Percentiles rank a stretch among this genome's conserved stretches.
Conservation (phyloP, 2,329 filamentous ascomycete species). For the Neopestalotiopsis rosae region DNA sequence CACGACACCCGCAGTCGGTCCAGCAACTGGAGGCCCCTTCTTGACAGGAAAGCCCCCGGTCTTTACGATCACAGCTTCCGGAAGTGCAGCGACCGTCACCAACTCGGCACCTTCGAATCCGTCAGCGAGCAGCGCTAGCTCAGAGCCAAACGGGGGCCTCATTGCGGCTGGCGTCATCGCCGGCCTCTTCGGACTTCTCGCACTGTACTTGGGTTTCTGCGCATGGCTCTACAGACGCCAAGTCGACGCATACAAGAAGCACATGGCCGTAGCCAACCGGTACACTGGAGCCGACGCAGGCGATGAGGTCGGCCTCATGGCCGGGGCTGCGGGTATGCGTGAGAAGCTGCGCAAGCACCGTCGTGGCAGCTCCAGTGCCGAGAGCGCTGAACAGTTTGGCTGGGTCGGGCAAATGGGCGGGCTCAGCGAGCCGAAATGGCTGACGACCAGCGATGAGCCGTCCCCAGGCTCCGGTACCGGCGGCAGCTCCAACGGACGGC, state of each 20-base stretch:
- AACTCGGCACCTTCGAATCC: slow-evolving; percentile 27
- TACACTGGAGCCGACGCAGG: slow-evolving; percentile 51
- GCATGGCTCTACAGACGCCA: slow-evolving; percentile 76
- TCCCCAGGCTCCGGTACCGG: slow-evolving; percentile 26
- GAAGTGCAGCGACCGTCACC: slow-evolving; percentile 50
- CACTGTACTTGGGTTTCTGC: slow-evolving; percentile 72
- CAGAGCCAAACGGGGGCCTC: slow-evolving; percentile 41
- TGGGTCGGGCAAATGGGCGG: slow-evolving; percentile 35
- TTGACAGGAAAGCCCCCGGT: slow-evolving; percentile 72
- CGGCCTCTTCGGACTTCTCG: slow-evolving; percentile 65
- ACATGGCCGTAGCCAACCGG: slow-evolving; percentile 69
- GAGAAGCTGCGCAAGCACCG: slow-evolving; percentile 34
- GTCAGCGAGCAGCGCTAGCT: slow-evolving; percentile 33
- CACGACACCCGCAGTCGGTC: slow-evolving; percentile 65
- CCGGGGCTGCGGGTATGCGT: slow-evolving; percentile 18
- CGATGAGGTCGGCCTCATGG: slow-evolving; percentile 26
- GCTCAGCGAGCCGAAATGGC: slow-evolving; percentile 30
- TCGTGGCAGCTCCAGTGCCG: slow-evolving; percentile 12
- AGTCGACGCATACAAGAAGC: slow-evolving; percentile 71
- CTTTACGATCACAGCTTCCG: slow-evolving; percentile 66
- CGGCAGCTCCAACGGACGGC: slow-evolving; percentile 10
- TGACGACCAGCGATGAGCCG: slow-evolving; percentile 26
- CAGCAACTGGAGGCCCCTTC: slow-evolving; percentile 71
- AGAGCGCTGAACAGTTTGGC: slow-evolving; percentile 29
- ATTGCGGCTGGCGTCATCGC: slow-evolving; percentile 63